A percentile compares a stretch with the other conserved stretches of the same genome.
Conservation (phyloP, 345 rosid species). For the Passiflora organensis region DNA sequence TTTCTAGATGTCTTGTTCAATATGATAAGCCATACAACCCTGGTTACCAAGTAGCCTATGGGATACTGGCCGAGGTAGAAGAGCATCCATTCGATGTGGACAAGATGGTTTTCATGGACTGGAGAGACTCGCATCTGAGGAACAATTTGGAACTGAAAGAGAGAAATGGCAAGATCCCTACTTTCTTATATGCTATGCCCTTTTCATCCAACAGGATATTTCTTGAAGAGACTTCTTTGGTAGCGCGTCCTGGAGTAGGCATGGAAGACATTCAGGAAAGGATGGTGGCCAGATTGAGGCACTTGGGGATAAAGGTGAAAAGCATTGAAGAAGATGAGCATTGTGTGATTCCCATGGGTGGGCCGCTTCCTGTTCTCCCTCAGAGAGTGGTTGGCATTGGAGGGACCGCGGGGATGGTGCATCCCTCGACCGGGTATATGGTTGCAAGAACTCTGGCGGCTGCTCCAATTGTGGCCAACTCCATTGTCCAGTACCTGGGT, state of each 20-base stretch:
- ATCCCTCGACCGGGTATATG: slow-evolving; percentile 95
- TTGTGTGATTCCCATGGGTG: slow-evolving; percentile 97
- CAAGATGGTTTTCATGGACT: slow-evolving; percentile 96
- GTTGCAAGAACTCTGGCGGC: slow-evolving; percentile 97
- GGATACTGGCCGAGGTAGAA: slow-evolving; percentile 90
- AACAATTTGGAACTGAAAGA: slow-evolving; percentile 38
- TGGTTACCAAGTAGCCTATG: slow-evolving; percentile 94
- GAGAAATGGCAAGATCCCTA: slow-evolving; percentile 67
- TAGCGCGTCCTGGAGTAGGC: slow-evolving; percentile 78
- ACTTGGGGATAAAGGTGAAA: slow-evolving; percentile 72
- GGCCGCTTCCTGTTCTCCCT: slow-evolving; percentile 90
- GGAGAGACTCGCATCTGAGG: slow-evolving; percentile 87
- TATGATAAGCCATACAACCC: slow-evolving; percentile 96
- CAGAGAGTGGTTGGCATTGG: slow-evolving; percentile 94
- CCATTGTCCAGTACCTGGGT: slow-evolving; percentile 69
- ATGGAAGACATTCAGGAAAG: slow-evolving; percentile 91
- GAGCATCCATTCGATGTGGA: slow-evolving; percentile 89
- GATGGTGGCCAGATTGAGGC: slow-evolving; percentile 86
- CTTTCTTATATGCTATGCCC: slow-evolving; percentile 95
- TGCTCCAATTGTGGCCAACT: slow-evolving; percentile 79
- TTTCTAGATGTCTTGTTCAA: slow-evolving; percentile 85
- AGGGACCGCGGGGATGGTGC: slow-evolving; percentile 95
- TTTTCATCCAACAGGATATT: slow-evolving; percentile 71
- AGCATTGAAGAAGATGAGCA: slow-evolving; percentile 85
- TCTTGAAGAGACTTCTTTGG: slow-evolving; percentile 93